Base-by-base conservation (phyloP, 2,329 filamentous ascomycete species). In the Penicillium nordicum region DNA sequence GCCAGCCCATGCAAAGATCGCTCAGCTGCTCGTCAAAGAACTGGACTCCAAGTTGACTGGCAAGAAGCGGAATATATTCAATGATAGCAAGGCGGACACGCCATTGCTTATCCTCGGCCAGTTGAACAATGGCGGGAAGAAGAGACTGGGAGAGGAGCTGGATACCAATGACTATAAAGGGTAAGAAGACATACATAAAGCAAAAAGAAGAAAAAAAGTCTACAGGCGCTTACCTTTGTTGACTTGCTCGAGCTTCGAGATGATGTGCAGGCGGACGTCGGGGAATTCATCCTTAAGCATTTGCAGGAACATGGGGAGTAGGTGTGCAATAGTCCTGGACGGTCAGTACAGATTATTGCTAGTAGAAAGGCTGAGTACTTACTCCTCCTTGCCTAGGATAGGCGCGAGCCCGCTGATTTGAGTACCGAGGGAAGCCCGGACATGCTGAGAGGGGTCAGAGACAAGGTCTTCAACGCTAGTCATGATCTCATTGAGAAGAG, bases 211-310 rank as follows among this genome's bases (percentile, higher is more conserved):
- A 7, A 14, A 10, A 8, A 38, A 16, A 21, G 21, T 5, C 8
- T 10, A 23, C 2, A 18, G 21, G 12, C 34, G 9, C 37, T 61
- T 80, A 92, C 90, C 90, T 78, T 97, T 90, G 79, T 99, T 99
- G 63, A 99, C 94, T 61, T 95, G 85, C 79, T 99, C 95, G 53
- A 99, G 86, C 78, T 99, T 99, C n/a, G 94, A 97, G 71, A 99
- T 99, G 74, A 99, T 99, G 78, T 99, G 96, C 57, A 99, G 86
- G 61, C 94, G 89, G 50, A 99, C 94, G 73, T 99, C 94, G 23
- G 94, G 94, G 76, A 97, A 97, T 72, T 99, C 94, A 69, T 99
- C 94, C 83, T 97, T 99, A 68, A 99, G 87, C 94, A 99, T 99
- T 75, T 96, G 90, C 52, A 99, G 83, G 77, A 99, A 97, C 93